Percentiles rank a stretch among this genome's conserved stretches.
These are phyloP conservation scores for Penicillium ochrochloron DNA, from an alignment of 495 filamentous ascomycete genomes.

Conservation along the genomic window DNA sequence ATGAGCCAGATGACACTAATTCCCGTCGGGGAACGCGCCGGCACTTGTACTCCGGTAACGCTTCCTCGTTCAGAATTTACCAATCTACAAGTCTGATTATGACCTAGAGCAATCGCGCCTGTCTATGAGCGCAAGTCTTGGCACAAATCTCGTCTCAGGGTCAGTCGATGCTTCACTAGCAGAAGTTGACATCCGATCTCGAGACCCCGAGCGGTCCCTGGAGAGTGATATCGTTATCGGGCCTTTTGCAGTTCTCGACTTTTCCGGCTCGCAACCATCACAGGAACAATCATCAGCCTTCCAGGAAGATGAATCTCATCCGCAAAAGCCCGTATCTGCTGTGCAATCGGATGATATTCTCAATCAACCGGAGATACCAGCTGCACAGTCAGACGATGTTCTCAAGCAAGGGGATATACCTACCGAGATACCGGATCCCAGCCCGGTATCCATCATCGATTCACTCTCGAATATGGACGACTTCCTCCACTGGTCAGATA, in stretches of 20 bases:
- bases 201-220: slow-evolving; percentile 27
- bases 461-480: slow-evolving; percentile 38
- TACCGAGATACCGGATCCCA: slow-evolving; percentile 14
- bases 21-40: slow-evolving; percentile 32
- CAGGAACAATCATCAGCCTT: background rate
- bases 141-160: slow-evolving; percentile 31
- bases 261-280: slow-evolving; percentile 15
- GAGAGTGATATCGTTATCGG: slow-evolving; percentile 38
- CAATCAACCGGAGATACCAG: background rate
- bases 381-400: background rate
- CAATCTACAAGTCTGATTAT: slow-evolving; percentile 7
- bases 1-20: slow-evolving; percentile 17
- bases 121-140: slow-evolving; percentile 38
- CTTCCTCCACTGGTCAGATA: slow-evolving; percentile 42
- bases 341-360: background rate
- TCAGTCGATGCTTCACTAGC: slow-evolving; percentile 41
- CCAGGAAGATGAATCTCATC: background rate
- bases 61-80: background rate
- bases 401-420: slow-evolving; percentile 10
- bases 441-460: slow-evolving; percentile 30
- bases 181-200: slow-evolving; percentile 36
- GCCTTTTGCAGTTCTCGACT: slow-evolving; percentile 39
- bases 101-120: slow-evolving; percentile 34
- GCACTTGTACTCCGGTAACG: slow-evolving; percentile 39
- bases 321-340: background rate